Evolutionary conservation across 177 flowering plant genomes (phyloP), one percentile per base, ranked within the genome.

Genomic region (Vitis hybrid): DNA sequence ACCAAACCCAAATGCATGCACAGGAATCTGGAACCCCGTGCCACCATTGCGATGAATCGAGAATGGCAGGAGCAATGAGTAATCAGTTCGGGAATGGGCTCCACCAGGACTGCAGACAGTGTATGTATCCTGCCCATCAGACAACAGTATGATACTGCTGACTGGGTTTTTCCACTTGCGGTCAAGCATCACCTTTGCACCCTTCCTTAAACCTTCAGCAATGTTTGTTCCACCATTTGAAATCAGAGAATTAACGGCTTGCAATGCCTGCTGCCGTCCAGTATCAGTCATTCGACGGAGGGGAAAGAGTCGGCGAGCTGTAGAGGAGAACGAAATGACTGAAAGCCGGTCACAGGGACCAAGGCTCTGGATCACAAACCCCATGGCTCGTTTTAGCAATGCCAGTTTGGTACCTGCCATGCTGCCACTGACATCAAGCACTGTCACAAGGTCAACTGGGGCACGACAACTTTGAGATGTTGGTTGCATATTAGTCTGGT

Each of bases 341-440:
- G 95, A 91, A 5, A 93, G 86, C 54, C 98, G 79, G 59, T 93
- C 97, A 54, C 85, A 79, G 7, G 95, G 89, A 17, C 94, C 92
- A 12, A 93, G 97, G 65, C 89, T 89, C 68, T 90, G 93, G 44
- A 91, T 88, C 66, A 93, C 95, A 81, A 93, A 93, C 13, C 91
- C 89, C 97, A 93, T 91, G 2, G 98, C 98, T 71, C 85, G 85
- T 78, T 93, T 93, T 31, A 93, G 82, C 81, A 93, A 75, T 7
- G 92, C 95, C 69, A 93, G 86, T 80, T 93, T 93, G 33, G 90
- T 90, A 13, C 98, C 97, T 11, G 93, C 87, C 98, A 93, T 93
- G 81, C 98, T 93, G 8, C 98, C 98, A 80, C 98, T 93, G 44
- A 90, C 87, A 75, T 93, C 98, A 64, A 93, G 91, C 75, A 93